A percentile compares a stretch with the other conserved stretches of the same genome.
These are phyloP conservation scores for Leersia perrieri DNA, from an alignment of 176 grass and related monocot genomes.

Conservation along the genomic window DNA sequence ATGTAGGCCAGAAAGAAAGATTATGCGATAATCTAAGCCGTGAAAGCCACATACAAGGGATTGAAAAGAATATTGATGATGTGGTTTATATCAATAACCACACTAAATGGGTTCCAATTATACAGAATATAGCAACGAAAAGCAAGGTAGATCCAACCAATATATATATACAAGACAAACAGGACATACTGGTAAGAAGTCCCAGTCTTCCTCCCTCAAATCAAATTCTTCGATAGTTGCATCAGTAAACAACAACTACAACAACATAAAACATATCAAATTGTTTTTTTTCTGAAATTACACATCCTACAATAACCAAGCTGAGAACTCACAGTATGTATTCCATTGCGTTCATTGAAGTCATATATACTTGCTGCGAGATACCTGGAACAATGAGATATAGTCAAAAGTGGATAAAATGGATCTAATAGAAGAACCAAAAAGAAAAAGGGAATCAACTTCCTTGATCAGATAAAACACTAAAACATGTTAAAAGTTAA, in stretches of 20 bases:
- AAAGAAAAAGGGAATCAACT: slow-evolving; percentile 4
- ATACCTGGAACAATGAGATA: slow-evolving; percentile 52
- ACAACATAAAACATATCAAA: slow-evolving; percentile 41
- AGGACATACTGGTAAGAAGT: slow-evolving; percentile 59
- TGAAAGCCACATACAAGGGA: no score
- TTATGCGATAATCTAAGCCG: no score
- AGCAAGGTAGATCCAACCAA: not conserved
- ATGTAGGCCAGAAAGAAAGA: no score
- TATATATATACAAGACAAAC: not conserved
- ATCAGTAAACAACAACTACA: slow-evolving; percentile 73
- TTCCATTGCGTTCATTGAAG: slow-evolving; percentile 45
- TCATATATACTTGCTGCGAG: slow-evolving; percentile 53
- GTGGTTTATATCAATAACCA: no score
- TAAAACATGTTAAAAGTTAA: not conserved
- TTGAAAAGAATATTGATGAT: no score
- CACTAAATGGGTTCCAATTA: not conserved
- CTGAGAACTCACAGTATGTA: slow-evolving; percentile 61
- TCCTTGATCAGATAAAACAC: not conserved
- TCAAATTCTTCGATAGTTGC: slow-evolving; percentile 56
- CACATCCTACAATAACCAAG: not conserved
- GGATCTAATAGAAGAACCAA: not conserved
- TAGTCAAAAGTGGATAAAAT: not conserved
- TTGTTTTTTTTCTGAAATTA: slow-evolving; percentile 29
- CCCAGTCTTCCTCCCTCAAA: slow-evolving; percentile 75
- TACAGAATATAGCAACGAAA: not conserved